phyloP scores from a whole-genome alignment of 192 early-diverging fungal genomes.

The Entomortierella chlamydospora region DNA sequence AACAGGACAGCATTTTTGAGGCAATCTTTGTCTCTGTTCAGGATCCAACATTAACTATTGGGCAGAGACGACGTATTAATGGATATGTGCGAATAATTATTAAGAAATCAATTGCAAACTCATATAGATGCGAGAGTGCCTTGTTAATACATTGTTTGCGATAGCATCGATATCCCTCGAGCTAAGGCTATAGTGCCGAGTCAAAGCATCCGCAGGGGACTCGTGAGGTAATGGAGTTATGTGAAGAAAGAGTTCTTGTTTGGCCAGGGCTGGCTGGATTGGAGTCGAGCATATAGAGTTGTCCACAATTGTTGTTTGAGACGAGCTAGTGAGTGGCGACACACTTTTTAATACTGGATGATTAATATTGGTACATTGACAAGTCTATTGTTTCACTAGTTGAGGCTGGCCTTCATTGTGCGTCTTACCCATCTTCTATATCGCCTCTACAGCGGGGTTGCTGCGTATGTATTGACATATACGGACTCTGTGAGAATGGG shows the following conservation, averaged over 20 bases:
- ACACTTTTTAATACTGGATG: background rate
- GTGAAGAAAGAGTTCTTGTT: conserved; percentile 25
- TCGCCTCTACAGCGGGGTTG: background rate
- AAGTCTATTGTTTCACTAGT: too few species aligned
- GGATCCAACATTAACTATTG: conserved; percentile 6
- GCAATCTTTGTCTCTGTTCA: conserved; percentile 18
- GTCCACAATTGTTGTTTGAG: conserved; percentile 18
- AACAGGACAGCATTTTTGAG: conserved; percentile 17
- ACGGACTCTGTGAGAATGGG: conserved; percentile 41
- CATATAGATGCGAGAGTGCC: too few species aligned
- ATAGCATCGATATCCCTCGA: conserved; percentile 26
- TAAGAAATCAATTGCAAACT: too few species aligned
- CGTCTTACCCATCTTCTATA: background rate
- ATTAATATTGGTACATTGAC: too few species aligned
- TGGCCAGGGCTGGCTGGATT: background rate
- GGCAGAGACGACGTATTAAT: background rate
- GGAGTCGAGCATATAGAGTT: background rate
- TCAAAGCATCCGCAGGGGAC: conserved; percentile 29
- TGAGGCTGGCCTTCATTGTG: too few species aligned
- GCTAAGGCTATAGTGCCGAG: conserved; percentile 23
- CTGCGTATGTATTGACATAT: background rate
- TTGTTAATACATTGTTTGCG: conserved; percentile 40
- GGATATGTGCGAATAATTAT: too few species aligned
- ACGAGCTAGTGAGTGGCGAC: conserved; percentile 2
- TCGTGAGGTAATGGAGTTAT: conserved; percentile 29